Percentiles rank a stretch among this genome's conserved stretches.
phyloP scores from a whole-genome alignment of 2,329 filamentous ascomycete species.

The Aspergillus intermedius region DNA sequence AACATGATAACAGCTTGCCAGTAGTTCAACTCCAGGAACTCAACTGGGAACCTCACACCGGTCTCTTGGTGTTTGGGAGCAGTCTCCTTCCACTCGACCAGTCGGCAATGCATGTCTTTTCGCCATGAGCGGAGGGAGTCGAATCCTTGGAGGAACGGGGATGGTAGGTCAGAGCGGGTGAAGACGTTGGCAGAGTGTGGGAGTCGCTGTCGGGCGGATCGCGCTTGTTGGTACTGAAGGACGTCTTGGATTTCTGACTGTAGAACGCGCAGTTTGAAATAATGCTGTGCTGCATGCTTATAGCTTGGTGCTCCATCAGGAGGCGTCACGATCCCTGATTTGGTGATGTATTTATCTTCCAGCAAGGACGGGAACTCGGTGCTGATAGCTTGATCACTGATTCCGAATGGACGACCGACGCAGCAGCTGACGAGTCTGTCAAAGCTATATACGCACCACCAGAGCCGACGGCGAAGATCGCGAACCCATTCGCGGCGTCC shows the following conservation, averaged over 20 bases:
- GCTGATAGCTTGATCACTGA: constrained; percentile 93
- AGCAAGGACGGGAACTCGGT: constrained; percentile 87
- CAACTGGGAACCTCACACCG: constrained; percentile 79
- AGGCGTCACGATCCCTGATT: constrained; percentile 62
- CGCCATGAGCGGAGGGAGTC: constrained; percentile 85
- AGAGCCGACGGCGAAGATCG: constrained; percentile 77
- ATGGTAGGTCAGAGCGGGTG: constrained; percentile 72
- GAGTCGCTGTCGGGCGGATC: constrained; percentile 62
- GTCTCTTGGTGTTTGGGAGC: constrained; percentile 72
- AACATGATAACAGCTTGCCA: constrained; percentile 97
- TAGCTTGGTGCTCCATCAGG: constrained; percentile 66
- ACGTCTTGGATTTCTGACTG: constrained; percentile 96
- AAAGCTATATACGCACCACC: constrained; percentile 96
- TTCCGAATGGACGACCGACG: constrained; percentile 85
- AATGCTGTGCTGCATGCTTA: constrained; percentile 86
- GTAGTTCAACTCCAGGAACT: constrained; percentile 92
- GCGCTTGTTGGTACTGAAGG: constrained; percentile 82
- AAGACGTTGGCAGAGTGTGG: constrained; percentile 61
- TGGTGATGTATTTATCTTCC: constrained; percentile 83
- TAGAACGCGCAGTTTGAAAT: constrained; percentile 77
- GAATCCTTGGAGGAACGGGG: constrained; percentile 77
- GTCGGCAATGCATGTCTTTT: constrained; percentile 72
- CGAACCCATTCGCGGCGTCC: constrained; percentile 73
- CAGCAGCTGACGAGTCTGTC: constrained; percentile 93
- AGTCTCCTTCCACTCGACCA: constrained; percentile 79